phyloP scores from a whole-genome alignment of 2,329 filamentous ascomycete genomes.

The Chaetomiaceae sp. region DNA sequence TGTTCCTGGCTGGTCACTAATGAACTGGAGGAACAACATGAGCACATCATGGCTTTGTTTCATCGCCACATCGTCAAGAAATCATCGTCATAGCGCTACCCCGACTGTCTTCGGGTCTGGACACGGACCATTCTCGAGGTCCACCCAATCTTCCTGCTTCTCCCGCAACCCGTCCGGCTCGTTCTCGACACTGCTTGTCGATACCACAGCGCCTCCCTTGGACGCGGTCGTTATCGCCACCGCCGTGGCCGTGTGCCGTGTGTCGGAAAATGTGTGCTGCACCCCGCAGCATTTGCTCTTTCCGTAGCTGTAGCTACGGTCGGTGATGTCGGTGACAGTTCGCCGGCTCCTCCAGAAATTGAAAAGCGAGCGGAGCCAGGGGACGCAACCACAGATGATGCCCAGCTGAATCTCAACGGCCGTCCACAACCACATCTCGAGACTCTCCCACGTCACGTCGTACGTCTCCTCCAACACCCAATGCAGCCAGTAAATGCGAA shows the following conservation, averaged over 20 bases:
- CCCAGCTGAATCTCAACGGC: constrained; percentile 37
- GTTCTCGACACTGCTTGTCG: constrained; percentile 7
- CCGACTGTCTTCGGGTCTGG: too few species aligned
- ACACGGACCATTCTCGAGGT: too few species aligned
- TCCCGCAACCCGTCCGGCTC: not conserved
- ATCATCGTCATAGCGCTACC: not conserved
- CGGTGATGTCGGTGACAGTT: not conserved
- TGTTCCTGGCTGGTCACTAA: too few species aligned
- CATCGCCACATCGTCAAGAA: not conserved
- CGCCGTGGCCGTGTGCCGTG: not conserved
- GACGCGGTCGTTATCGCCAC: not conserved
- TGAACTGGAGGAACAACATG: too few species aligned
- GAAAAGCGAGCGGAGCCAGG: constrained; percentile 29
- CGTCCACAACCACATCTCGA: constrained; percentile 38
- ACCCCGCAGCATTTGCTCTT: not conserved
- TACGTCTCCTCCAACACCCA: constrained; percentile 32
- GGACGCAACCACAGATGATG: constrained; percentile 37
- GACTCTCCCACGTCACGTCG: constrained; percentile 37
- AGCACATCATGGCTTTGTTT: too few species aligned
- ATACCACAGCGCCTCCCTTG: not conserved
- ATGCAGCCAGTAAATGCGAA: constrained; percentile 34
- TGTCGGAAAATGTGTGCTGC: not conserved
- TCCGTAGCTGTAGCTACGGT: not conserved
- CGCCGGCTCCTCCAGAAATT: constrained; percentile 7
- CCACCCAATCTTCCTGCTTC: not conserved